Evolutionary conservation across 2,329 filamentous ascomycete species (phyloP).

Genomic region (Talaromyces rugulosus): DNA sequence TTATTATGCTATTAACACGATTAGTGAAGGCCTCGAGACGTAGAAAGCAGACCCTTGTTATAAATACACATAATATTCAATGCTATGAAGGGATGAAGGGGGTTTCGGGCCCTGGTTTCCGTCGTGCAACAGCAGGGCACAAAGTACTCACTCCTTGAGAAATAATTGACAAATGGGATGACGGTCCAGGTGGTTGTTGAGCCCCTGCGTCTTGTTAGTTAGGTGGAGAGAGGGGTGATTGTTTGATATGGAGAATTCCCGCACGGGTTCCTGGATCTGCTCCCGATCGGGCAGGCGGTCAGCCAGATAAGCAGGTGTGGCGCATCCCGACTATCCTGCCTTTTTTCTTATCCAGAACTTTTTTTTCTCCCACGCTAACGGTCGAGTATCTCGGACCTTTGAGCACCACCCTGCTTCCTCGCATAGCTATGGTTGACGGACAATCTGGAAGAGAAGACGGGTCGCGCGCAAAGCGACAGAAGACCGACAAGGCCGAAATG

Average conservation of each 20-base stretch:
- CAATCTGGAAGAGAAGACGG: slow-evolving; percentile 50
- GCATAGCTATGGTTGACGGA: slow-evolving; percentile 51
- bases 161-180: background rate
- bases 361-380: slow-evolving; percentile 16
- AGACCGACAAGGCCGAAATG: slow-evolving; percentile 44
- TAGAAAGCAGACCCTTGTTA: background rate
- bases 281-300: slow-evolving; percentile 11
- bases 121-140: background rate
- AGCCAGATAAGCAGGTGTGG: slow-evolving; percentile 10
- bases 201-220: background rate
- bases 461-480: slow-evolving; percentile 52
- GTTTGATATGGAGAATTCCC: slow-evolving; percentile 7
- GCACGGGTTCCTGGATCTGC: slow-evolving; percentile 5
- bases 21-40: background rate
- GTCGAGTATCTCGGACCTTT: background rate
- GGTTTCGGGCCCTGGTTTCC: background rate
- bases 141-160: background rate
- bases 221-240: slow-evolving; percentile 1
- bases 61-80: background rate
- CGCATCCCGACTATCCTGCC: background rate
- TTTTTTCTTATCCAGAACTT: slow-evolving; percentile 14
- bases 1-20: background rate
- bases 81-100: slow-evolving; percentile 2
- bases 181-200: background rate
- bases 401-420: background rate